These are phyloP conservation scores for Hymenoscyphus occultus DNA, from an alignment of 2,329 filamentous ascomycete genomes.

Conservation along the genomic window DNA sequence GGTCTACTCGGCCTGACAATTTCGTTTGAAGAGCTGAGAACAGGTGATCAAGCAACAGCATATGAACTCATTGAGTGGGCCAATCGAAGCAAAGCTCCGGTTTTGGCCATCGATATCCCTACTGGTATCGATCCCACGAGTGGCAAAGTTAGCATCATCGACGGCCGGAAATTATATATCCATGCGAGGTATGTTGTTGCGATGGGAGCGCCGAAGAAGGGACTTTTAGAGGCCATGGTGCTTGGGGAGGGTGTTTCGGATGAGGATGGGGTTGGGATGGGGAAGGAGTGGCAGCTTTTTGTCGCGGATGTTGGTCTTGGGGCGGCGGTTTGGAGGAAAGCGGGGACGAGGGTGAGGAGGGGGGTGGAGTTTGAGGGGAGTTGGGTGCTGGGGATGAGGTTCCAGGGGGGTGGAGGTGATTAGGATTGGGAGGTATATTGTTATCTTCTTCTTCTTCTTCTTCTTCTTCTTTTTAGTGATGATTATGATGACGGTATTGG, in stretches of 20 bases:
- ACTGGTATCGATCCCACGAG: constrained; percentile 81
- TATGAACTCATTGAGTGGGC: constrained; percentile 93
- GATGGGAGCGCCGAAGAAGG: constrained; percentile 82
- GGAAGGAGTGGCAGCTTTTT: constrained; percentile 67
- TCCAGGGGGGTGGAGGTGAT: constrained; percentile 29
- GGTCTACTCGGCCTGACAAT: constrained; percentile 83
- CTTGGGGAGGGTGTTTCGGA: constrained; percentile 30
- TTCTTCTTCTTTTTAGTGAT: not conserved
- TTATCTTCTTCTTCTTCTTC: not conserved
- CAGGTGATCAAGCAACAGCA: constrained; percentile 76
- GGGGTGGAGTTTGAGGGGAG: constrained; percentile 85
- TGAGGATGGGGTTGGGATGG: constrained; percentile 32
- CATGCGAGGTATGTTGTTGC: constrained; percentile 79
- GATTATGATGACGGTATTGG: not conserved
- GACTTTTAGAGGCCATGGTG: constrained; percentile 70
- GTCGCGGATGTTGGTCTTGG: constrained; percentile 85
- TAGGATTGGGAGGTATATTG: not conserved
- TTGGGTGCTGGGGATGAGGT: constrained; percentile 73
- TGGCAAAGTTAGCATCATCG: constrained; percentile 63
- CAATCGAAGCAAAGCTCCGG: constrained; percentile 78
- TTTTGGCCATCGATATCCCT: constrained; percentile 86
- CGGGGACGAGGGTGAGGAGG: constrained; percentile 74
- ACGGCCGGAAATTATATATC: constrained; percentile 76
- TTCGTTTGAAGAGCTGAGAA: constrained; percentile 83
- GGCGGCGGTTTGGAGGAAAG: constrained; percentile 79